These are phyloP conservation scores for Phaeosphaeriaceae sp. DNA, from an alignment of 2,329 filamentous ascomycete genomes.

Conservation along the genomic window DNA sequence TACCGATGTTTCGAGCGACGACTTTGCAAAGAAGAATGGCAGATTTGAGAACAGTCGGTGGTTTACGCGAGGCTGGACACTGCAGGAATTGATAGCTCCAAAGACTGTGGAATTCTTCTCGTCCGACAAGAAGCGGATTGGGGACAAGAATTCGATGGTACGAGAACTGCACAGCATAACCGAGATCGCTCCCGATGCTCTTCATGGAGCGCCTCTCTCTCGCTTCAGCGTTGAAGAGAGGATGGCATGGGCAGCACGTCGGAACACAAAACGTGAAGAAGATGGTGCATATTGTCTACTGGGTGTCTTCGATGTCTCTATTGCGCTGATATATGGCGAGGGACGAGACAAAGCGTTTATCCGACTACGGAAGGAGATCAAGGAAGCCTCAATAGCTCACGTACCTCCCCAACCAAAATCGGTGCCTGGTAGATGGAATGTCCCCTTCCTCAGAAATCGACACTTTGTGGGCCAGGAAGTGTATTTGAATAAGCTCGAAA, in stretches of 20 bases:
- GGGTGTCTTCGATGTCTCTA: slow-evolving; percentile 1
- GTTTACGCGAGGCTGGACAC: background rate
- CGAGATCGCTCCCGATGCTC: background rate
- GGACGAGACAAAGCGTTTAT: background rate
- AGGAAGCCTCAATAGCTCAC: background rate
- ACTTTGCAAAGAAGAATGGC: background rate
- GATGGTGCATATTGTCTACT: slow-evolving; percentile 3
- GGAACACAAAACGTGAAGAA: slow-evolving; percentile 6
- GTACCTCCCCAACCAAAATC: background rate
- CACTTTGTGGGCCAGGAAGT: slow-evolving; percentile 3
- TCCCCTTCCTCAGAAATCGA: slow-evolving; percentile 4
- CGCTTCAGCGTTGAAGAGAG: slow-evolving; percentile 8
- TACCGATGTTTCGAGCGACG: background rate
- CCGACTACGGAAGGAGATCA: background rate
- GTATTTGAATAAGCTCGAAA: slow-evolving; percentile 19
- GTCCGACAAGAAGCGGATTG: background rate
- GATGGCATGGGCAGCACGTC: slow-evolving; percentile 9
- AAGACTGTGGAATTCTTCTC: slow-evolving; percentile 10
- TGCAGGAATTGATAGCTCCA: slow-evolving; percentile 7
- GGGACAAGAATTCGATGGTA: slow-evolving; percentile 3
- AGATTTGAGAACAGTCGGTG: background rate
- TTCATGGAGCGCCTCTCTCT: slow-evolving; percentile 1
- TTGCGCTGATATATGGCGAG: background rate
- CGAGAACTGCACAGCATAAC: slow-evolving; percentile 5
- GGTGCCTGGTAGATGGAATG: no score